Conservation (phyloP, 805 yeast species). For the Starmerella asiatica region DNA sequence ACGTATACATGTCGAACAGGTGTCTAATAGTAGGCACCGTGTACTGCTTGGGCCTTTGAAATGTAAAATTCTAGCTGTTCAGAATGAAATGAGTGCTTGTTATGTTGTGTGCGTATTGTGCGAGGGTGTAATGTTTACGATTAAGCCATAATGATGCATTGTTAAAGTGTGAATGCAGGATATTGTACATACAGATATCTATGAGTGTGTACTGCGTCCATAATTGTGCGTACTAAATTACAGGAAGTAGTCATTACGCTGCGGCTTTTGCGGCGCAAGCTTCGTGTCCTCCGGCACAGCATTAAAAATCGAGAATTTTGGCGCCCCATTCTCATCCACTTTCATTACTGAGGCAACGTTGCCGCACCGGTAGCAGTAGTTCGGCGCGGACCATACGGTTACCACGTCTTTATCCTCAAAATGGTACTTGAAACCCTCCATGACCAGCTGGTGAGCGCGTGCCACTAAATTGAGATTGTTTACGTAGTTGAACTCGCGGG, state of each 20-base stretch:
- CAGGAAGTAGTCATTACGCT: slow-evolving; percentile 30
- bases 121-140: too few species aligned
- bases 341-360: slow-evolving; percentile 98
- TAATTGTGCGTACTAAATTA: slow-evolving; percentile 15
- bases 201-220: not conserved
- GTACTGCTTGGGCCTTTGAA: too few species aligned
- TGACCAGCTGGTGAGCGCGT: slow-evolving; percentile 93
- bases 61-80: too few species aligned
- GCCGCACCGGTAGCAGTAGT: slow-evolving; percentile 94
- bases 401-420: slow-evolving; percentile 93
- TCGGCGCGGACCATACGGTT: slow-evolving; percentile 97
- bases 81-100: too few species aligned
- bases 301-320: slow-evolving; percentile 83
- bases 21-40: too few species aligned
- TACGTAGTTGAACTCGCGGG: slow-evolving; percentile 90
- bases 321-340: slow-evolving; percentile 72
- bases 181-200: not conserved
- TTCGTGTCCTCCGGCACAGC: slow-evolving; percentile 69
- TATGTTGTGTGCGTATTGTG: too few species aligned
- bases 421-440: slow-evolving; percentile 96
- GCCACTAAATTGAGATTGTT: slow-evolving; percentile 81
- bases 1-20: too few species aligned
- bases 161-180: not conserved
- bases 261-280: slow-evolving; percentile 28
- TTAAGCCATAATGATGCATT: too few species aligned